Evolutionary conservation across 495 filamentous ascomycete genomes (phyloP), one percentile per base, ranked within the genome.

Genomic region (Oidiodendron maius): DNA sequence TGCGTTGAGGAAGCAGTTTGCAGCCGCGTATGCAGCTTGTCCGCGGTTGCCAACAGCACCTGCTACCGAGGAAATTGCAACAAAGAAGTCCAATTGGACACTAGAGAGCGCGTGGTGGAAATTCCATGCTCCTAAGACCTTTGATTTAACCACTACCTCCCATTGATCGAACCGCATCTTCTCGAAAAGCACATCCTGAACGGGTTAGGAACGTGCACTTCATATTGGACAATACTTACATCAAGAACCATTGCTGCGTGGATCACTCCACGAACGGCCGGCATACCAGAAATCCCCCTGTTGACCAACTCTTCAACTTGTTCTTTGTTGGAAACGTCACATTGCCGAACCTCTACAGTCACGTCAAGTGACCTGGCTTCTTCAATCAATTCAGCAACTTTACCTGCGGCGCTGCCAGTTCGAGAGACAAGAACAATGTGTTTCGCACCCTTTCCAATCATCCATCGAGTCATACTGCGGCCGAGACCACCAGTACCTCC

Each of bases 401-500:
- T 50, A 0, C 47, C 44, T 16, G 34, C 48, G 1, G 51, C 56
- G 6, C 63, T 59, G 0, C 72, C 78, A 38, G 67, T 76, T 22
- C 83, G 69, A 5, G 78, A 81, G 13, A 84, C 64, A 4, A 85
- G 69, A 4, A 82, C 67, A 15, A 88, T 56, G 50, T 77, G 67
- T 26, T 63, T 64, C 8, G 82, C 84, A 6, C 81, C 81, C 26
- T 75, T 72, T 16, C 65, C 53, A 9, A 71, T 73, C 70, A 86
- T 74, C 78, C 77, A 84, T 5, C 65, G 67, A 3, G 80, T 66
- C 55, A 86, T 74, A 46, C 77, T 75, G 39, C 76, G 68, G 16
- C 82, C 82, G 12, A 87, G 70, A 11, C 82, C 83, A 20, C 82
- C 80, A 0, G 82, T 76, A 36, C 82, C 78, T 15, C 82, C 80